phyloP scores from a whole-genome alignment of 108 stramenopile species.

The Fistulifera pelliculosa region DNA sequence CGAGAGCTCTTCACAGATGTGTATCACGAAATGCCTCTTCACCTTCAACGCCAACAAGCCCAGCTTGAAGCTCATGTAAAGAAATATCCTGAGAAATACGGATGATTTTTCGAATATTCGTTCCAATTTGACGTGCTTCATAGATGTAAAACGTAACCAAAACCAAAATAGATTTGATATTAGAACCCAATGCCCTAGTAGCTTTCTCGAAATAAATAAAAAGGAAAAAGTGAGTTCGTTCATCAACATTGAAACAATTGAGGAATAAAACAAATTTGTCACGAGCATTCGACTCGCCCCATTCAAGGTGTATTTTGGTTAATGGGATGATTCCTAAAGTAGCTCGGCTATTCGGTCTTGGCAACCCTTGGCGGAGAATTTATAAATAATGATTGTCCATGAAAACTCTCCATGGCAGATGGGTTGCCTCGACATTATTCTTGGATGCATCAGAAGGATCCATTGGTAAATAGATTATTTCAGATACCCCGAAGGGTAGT shows the following conservation, averaged over 20 bases:
- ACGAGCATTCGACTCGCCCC: slow-evolving; percentile 34
- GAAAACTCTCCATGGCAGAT: no score
- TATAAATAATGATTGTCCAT: background rate
- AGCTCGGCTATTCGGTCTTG: slow-evolving; percentile 27
- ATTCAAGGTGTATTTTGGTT: slow-evolving; percentile 3
- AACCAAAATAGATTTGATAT: no score
- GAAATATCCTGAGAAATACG: slow-evolving; percentile 52
- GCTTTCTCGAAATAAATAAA: no score
- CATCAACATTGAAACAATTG: no score
- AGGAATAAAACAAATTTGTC: slow-evolving; percentile 10
- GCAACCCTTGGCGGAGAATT: slow-evolving; percentile 29
- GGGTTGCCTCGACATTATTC: no score
- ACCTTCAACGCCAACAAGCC: slow-evolving; percentile 75
- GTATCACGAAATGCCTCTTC: slow-evolving; percentile 81
- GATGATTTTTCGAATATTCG: no score
- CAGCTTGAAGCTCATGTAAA: slow-evolving; percentile 58
- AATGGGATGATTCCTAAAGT: slow-evolving; percentile 30
- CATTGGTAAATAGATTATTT: slow-evolving; percentile 4
- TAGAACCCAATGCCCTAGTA: no score
- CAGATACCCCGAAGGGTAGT: background rate
- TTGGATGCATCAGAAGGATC: slow-evolving; percentile 1
- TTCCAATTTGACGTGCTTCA: no score
- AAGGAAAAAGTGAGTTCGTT: no score
- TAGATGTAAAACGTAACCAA: no score
- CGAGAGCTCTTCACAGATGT: slow-evolving; percentile 89